A percentile compares a stretch with the other conserved stretches of the same genome.
Conservation (phyloP, 2,329 filamentous ascomycete species). For the Pseudogymnoascus verrucosus region DNA sequence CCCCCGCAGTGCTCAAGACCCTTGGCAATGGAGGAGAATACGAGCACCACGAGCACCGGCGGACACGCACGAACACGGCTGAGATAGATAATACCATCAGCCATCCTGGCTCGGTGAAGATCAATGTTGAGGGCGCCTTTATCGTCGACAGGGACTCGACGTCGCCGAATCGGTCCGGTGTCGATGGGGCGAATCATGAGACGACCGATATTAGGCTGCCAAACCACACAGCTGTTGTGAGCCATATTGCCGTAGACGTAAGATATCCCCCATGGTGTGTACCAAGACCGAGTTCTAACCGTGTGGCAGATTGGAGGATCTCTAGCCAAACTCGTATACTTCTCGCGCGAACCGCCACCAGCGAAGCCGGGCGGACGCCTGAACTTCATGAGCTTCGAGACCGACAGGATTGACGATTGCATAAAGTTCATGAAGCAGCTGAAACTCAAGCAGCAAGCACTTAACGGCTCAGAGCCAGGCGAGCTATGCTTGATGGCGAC, state of each 20-base stretch:
- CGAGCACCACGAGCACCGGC: slow-evolving; percentile 6
- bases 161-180: slow-evolving; percentile 37
- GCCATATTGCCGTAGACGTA: slow-evolving; percentile 94
- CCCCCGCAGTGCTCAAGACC: slow-evolving; percentile 5
- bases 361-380: slow-evolving; percentile 77
- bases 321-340: slow-evolving; percentile 93
- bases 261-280: slow-evolving; percentile 30
- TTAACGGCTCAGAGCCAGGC: slow-evolving; percentile 62
- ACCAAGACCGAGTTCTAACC: slow-evolving; percentile 8
- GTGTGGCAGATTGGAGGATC: slow-evolving; percentile 77
- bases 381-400: slow-evolving; percentile 95
- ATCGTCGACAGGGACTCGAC: slow-evolving; percentile 77
- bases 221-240: slow-evolving; percentile 90
- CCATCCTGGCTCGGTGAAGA: slow-evolving; percentile 68
- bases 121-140: slow-evolving; percentile 94
- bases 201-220: slow-evolving; percentile 92
- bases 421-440: slow-evolving; percentile 84
- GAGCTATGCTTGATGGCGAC: slow-evolving; percentile 92
- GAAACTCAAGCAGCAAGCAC: slow-evolving; percentile 69
- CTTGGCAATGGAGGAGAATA: slow-evolving; percentile 6
- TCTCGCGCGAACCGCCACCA: slow-evolving; percentile 77
- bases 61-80: slow-evolving; percentile 28
- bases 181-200: slow-evolving; percentile 50
- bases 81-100: slow-evolving; percentile 37
- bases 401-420: slow-evolving; percentile 85